phyloP scores from a whole-genome alignment of 1,139 yeast genomes.

The Saccharomyces hybrid region DNA sequence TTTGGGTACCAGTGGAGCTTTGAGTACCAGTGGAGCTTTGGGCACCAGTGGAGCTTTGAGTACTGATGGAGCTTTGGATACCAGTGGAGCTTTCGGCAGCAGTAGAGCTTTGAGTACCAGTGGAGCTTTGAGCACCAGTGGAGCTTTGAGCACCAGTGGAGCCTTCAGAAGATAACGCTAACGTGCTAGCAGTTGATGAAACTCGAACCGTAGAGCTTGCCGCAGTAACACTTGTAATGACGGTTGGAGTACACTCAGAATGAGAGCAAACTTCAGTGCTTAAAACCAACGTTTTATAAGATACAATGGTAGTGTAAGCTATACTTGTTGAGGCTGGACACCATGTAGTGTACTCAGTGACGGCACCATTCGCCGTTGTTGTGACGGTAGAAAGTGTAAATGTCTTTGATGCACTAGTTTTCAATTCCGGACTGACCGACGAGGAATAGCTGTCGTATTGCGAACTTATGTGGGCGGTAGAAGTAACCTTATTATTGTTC shows the following conservation, averaged over 20 bases:
- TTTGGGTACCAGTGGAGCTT: too few relatives aligned
- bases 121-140: too few relatives aligned
- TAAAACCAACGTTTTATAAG: neutral
- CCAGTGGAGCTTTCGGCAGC: too few relatives aligned
- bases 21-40: too few relatives aligned
- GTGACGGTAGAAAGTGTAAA: constrained; percentile 2
- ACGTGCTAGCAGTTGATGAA: neutral
- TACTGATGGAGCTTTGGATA: too few relatives aligned
- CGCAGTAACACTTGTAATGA: neutral
- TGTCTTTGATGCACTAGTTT: neutral
- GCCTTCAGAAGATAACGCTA: neutral
- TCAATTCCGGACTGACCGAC: neutral
- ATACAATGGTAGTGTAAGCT: neutral
- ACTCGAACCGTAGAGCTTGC: neutral
- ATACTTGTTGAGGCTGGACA: neutral
- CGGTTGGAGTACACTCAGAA: neutral
- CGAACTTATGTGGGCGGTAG: neutral
- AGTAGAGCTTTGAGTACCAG: too few relatives aligned
- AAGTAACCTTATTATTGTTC: neutral
- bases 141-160: neutral
- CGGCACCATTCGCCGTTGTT: neutral
- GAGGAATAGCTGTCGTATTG: neutral
- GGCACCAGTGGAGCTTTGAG: too few relatives aligned
- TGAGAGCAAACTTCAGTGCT: neutral
- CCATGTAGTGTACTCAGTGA: neutral